Conservation (phyloP, 768 basidiomycete genomes). For the Boletus bicolor region DNA sequence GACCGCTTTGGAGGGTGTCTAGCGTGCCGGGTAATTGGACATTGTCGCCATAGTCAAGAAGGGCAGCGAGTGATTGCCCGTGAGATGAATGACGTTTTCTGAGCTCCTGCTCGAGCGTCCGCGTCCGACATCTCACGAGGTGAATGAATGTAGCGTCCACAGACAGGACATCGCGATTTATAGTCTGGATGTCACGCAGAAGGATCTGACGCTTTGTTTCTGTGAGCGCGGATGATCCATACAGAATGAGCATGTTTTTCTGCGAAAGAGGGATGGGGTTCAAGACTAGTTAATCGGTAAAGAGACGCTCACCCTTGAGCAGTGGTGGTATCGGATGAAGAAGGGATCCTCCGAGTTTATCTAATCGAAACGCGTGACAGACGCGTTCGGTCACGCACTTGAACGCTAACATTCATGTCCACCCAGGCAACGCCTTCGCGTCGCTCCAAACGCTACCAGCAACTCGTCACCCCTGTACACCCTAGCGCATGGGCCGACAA, state of each 20-base stretch:
- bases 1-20: slow-evolving; percentile 28
- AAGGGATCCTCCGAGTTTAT: slow-evolving; percentile 4
- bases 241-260: slow-evolving; percentile 68
- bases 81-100: slow-evolving; percentile 40
- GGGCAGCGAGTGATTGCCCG: slow-evolving; percentile 56
- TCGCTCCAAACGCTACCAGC: slow-evolving; percentile 37
- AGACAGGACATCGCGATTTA: slow-evolving; percentile 51
- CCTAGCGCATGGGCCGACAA: slow-evolving; percentile 27
- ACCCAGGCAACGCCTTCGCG: slow-evolving; percentile 31
- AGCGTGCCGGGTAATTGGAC: slow-evolving; percentile 46
- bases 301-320: slow-evolving; percentile 8
- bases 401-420: slow-evolving; percentile 10
- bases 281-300: neutral
- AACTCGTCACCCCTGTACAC: slow-evolving; percentile 29
- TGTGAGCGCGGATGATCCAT: slow-evolving; percentile 76
- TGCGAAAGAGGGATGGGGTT: neutral
- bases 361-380: slow-evolving; percentile 20
- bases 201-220: slow-evolving; percentile 65
- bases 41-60: slow-evolving; percentile 86
- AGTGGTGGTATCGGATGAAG: slow-evolving; percentile 4
- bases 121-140: slow-evolving; percentile 63
- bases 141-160: slow-evolving; percentile 87
- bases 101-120: slow-evolving; percentile 46
- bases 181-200: slow-evolving; percentile 54
- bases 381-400: slow-evolving; percentile 15